phyloP scores from a whole-genome alignment of 306 rosid genomes.

The Vachellia collinsii region DNA sequence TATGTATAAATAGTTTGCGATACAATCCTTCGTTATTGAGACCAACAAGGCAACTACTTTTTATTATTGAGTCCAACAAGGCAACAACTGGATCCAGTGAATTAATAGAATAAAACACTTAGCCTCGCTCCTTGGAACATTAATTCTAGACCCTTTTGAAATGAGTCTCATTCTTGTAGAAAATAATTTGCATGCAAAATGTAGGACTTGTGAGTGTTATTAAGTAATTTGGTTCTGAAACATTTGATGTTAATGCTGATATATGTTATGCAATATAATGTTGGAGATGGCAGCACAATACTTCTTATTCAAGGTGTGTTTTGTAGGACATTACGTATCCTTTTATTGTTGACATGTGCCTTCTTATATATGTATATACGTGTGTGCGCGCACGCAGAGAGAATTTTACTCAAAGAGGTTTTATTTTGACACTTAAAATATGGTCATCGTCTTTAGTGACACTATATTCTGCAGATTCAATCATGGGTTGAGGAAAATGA shows the following conservation, averaged over 20 bases:
- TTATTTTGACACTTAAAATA: not conserved
- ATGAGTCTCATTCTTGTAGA: not conserved
- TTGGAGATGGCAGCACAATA: too few relatives aligned
- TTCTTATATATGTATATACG: too few relatives aligned
- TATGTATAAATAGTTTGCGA: not conserved
- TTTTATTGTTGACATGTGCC: not conserved
- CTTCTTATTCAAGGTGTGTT: not conserved
- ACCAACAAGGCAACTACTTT: not conserved
- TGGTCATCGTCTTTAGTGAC: too few relatives aligned
- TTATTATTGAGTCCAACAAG: slow-evolving; percentile 6
- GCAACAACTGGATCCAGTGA: slow-evolving; percentile 23
- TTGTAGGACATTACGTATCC: not conserved
- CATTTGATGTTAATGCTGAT: not conserved
- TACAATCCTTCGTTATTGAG: not conserved
- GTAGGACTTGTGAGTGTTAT: not conserved
- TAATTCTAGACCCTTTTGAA: not conserved
- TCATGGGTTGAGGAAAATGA: not conserved
- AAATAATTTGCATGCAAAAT: slow-evolving; percentile 1
- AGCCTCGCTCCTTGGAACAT: not conserved
- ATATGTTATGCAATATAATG: not conserved
- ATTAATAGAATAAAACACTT: slow-evolving; percentile 21
- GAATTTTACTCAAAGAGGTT: too few relatives aligned
- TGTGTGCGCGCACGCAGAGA: too few relatives aligned
- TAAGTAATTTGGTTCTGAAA: not conserved
- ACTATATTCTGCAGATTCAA: too few relatives aligned